phyloP scores from a whole-genome alignment of 768 basidiomycete species.

The Kwoniella bestiolae region DNA sequence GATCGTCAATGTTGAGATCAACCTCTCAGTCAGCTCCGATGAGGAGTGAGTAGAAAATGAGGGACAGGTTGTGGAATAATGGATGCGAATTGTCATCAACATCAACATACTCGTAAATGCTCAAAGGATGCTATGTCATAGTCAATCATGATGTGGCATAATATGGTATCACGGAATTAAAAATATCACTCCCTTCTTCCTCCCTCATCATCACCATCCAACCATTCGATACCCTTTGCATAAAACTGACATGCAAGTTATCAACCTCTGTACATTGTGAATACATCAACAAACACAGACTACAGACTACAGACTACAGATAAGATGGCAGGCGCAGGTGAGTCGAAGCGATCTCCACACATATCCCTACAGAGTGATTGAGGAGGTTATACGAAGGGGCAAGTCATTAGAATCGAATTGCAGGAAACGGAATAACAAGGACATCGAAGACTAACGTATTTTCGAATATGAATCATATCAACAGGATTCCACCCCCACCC shows the following conservation, averaged over 20 bases:
- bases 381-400: too few species aligned
- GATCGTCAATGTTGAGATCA: too few species aligned
- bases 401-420: too few species aligned
- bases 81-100: too few species aligned
- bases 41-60: too few species aligned
- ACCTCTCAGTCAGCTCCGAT: too few species aligned
- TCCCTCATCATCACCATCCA: not conserved
- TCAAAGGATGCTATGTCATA: too few species aligned
- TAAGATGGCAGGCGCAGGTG: conserved; percentile 44
- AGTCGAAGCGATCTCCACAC: not conserved
- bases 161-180: not conserved
- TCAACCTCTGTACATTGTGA: not conserved
- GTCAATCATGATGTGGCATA: not conserved
- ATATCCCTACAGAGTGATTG: too few species aligned
- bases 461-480: not conserved
- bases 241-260: not conserved
- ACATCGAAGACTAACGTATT: too few species aligned
- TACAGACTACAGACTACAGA: not conserved
- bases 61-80: too few species aligned
- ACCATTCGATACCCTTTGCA: conserved; percentile 7
- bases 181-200: not conserved
- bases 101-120: too few species aligned
- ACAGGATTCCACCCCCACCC: conserved; percentile 85
- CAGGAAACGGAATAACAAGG: too few species aligned
- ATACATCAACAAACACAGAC: not conserved